Base-by-base conservation (phyloP, 139 green algal species). In the Chlorella sorokiniana region DNA sequence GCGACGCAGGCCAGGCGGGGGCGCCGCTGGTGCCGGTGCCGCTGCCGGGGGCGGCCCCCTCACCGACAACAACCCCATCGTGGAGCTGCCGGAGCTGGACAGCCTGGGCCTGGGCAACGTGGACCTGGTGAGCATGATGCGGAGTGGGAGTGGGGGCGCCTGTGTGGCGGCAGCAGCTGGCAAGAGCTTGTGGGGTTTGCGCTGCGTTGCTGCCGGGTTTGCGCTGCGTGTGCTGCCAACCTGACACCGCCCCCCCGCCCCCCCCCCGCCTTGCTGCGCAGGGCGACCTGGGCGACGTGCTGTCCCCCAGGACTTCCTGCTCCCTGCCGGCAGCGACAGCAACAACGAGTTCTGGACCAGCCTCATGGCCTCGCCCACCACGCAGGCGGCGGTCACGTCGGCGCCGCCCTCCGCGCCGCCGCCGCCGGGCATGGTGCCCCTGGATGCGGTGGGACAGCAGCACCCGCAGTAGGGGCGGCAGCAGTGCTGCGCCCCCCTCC, bases 61-160 rank as follows among this genome's bases (percentile, higher is more conserved):
- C 11, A 76, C 77, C 0, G 41, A 45, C 76, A 71, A 16, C 27
- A 56, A 52, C 33, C 80, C 70, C 33, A 79, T 85, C 22, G 41
- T 75, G 37, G 80, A 85, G 52, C 56, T 85, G 23, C 80, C 80
- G 0, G 56, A 65, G 59, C 79, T 84, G 52, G 68, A 78, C 16
- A 41, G 56, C 1, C 45, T 84, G 20, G 52, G 41, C 3, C 42
- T 80, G 69, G 81, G 59, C 25, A 59, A 67, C 35, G 42, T 65
- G 7, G 61, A 77, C 62, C 44, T 83, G 35, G 72, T 79, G 40
- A 38, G 52, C 38, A 38, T 48, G 68, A 9, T 44, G 40, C 5
- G 37, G 38, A 37, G 68, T 1, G 27, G 67, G 35, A 20, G 62
- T 35, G 20, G 62, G 62, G 62, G 62, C 25, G 20, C 29, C 29